Base-by-base conservation (phyloP, 2,329 filamentous ascomycete species). In the Amesomyces nigricolor region DNA sequence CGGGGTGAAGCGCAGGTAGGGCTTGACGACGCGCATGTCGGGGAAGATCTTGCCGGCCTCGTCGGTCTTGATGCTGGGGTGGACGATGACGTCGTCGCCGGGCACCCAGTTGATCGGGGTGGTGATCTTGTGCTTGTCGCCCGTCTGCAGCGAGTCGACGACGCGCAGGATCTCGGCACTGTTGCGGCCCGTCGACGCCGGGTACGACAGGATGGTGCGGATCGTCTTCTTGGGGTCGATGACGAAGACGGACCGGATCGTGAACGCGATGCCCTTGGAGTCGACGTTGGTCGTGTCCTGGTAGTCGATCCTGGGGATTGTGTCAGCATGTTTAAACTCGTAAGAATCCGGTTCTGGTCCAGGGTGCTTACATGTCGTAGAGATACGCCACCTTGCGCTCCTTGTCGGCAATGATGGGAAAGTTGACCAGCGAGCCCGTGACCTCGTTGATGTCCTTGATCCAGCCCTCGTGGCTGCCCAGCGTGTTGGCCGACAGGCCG, bases 211-310 rank as follows among this genome's bases (percentile, higher is more conserved):
- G 71, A 90, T 95, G 70, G 91, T 84, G 66, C 91, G 87, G 75
- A 96, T 94, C 73, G 87, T 92, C 85, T 95, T 96, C 73, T 83
- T 84, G 62, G 91, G 91, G 78, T 96, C 91, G 72, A 96, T 94
- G 75, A 96, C 80, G 80, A 95, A 96, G 70, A 96, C 91, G 65
- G 88, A 90, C 67, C 91, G 89, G 75, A 96, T 95, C 65, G 91
- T 96, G 76, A 95, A 92, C 54, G 91, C 90, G 65, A 92, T 88
- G 65, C 87, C 87, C 81, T 89, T 89, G 67, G 80, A 73, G 71
- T 91, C 87, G 56, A 91, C 85, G 74, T 91, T 91, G 76, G 85
- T 88, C 66, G 85, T 81, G 72, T 91, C 88, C 72, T 90, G 86
- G 75, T 88, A 81, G 75, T 91, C 87, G 67, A 91, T 78, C 81